phyloP scores from a whole-genome alignment of 1,284 basidiomycete genomes.

The Mycena citricolor region DNA sequence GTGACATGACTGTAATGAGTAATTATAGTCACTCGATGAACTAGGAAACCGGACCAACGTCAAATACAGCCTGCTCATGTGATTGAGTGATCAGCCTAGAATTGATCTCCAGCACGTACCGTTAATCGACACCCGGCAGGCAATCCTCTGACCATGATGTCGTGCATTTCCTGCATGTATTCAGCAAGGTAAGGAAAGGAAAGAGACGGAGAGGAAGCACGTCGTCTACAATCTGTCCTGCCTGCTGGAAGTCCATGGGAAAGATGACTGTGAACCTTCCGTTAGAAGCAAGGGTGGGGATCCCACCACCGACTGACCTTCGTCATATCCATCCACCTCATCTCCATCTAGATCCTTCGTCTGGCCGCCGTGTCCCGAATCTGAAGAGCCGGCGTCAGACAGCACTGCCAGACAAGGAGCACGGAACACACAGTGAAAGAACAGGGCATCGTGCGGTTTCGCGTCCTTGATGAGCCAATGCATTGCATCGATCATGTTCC shows the following conservation, averaged over 20 bases:
- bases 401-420: no score
- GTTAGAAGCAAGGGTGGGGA: conserved; percentile 1
- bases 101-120: no score
- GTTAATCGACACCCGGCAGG: conserved; percentile 68
- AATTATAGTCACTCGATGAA: conserved; percentile 20
- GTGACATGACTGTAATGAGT: conserved; percentile 52
- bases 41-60: conserved; percentile 47
- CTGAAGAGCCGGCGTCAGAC: no score
- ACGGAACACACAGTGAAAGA: conserved; percentile 81
- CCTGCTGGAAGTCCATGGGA: conserved; percentile 73
- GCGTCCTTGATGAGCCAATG: conserved; percentile 83
- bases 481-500: conserved; percentile 85
- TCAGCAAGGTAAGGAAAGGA: not conserved
- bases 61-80: conserved; percentile 63
- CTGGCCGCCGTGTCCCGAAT: conserved; percentile 83
- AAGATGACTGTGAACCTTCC: conserved; percentile 64
- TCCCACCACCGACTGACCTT: conserved; percentile 48
- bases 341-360: conserved; percentile 73
- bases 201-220: no score
- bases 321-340: conserved; percentile 64
- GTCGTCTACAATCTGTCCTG: conserved; percentile 82
- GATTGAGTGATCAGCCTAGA: conserved; percentile 1
- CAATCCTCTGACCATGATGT: conserved; percentile 14
- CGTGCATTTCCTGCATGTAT: conserved; percentile 21
- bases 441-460: conserved; percentile 75